Conservation (phyloP, 441 rosid genomes). For the Aquilaria agallochum region DNA sequence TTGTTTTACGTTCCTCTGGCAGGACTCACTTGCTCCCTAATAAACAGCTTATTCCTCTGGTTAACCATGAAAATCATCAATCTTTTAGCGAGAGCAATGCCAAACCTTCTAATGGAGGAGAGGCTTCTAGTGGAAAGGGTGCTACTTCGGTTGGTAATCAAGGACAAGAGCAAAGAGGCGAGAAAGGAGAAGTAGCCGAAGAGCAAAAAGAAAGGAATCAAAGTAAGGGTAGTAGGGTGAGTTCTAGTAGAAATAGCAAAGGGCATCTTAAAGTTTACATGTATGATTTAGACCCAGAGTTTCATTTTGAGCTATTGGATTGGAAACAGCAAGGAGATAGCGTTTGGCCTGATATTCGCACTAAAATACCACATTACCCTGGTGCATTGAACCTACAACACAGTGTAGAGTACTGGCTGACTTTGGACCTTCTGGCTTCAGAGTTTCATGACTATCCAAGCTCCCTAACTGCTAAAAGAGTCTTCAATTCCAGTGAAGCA, state of each 20-base stretch:
- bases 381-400: constrained; percentile 93
- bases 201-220: constrained; percentile 6
- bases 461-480: constrained; percentile 50
- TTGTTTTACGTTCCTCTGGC: constrained; percentile 58
- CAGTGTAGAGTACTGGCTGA: constrained; percentile 93
- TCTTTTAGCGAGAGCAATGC: constrained; percentile 9
- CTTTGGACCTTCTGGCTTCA: constrained; percentile 75
- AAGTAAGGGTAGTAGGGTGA: constrained; percentile 14
- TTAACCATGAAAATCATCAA: constrained; percentile 24
- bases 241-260: constrained; percentile 23
- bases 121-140: constrained; percentile 20
- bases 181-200: constrained; percentile 11
- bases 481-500: constrained; percentile 72
- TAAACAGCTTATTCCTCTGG: constrained; percentile 25
- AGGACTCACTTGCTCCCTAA: constrained; percentile 31
- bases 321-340: constrained; percentile 51
- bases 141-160: constrained; percentile 26
- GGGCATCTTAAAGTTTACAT: constrained; percentile 69
- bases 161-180: constrained; percentile 17
- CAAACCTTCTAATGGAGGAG: constrained; percentile 21
- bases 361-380: constrained; percentile 56
- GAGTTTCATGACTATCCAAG: constrained; percentile 40
- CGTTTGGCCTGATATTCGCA: constrained; percentile 81
- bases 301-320: constrained; percentile 76
- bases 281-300: constrained; percentile 85